Evolutionary conservation across 495 filamentous ascomycete species (phyloP), one percentile per base, ranked within the genome.

Genomic region (Penicillium argentinense): DNA sequence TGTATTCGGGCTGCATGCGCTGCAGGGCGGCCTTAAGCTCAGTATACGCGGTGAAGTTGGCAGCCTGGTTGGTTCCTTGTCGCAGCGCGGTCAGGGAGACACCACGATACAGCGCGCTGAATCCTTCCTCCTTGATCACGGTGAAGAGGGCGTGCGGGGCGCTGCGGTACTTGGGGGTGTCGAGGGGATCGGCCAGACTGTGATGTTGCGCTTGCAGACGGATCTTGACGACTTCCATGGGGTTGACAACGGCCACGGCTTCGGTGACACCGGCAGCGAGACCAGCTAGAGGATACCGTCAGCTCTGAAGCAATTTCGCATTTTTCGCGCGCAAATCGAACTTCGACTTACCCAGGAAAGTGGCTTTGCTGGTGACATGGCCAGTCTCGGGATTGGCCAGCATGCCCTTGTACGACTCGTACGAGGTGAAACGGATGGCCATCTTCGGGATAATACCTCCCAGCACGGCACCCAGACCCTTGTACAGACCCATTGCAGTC

Each of bases 181-280:
- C 90, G 42, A 95, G 81, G 14, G 91, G 91, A 57, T 96, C 91
- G 24, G 91, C 86, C 82, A 97, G 88, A 62, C 75, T 86, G 79
- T 98, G 93, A 71, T 97, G 87, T 68, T 98, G 93, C 2, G 91
- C 91, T 78, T 98, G 93, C 55, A 98, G 80, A 27, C 93, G 85
- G 63, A 98, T 98, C 81, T 98, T 98, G 62, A 98, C 77, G 41
- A 98, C 93, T 70, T 98, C 93, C 93, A 98, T 98, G 3, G 93
- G 93, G 26, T 91, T 97, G 22, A 98, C 93, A 9, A 97, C 85
- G 24, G 86, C 86, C 22, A 98, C 91, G 45, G 93, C 93, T 76
- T 98, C 93, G 4, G 93, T 97, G 13, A 97, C 86, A 64, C 93
- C 93, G 24, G 93, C 95, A 21, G 83, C 78, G 17, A 99, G 84